Evolutionary conservation across 2,329 filamentous ascomycete species (phyloP), one percentile per base, ranked within the genome.

Genomic region (Thielaviopsis euricoi): DNA sequence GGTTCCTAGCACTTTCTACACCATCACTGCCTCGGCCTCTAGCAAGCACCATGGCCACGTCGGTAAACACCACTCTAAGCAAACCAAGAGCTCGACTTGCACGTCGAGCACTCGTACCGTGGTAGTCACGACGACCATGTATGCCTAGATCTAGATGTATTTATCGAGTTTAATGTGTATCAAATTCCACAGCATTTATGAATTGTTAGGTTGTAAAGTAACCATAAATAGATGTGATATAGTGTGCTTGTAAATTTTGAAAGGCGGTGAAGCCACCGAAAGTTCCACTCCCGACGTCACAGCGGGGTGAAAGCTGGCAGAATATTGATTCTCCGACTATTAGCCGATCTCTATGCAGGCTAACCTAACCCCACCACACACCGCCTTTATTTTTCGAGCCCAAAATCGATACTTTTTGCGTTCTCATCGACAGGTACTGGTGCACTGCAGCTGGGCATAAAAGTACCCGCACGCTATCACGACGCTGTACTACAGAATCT

Each of bases 281-380:
- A 40, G 29, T 52, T 19, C 55, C 49, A 52, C 50, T 53, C 52
- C 43, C 52, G 52, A 57, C 37, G 49, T 53, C 49, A 57, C 56
- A 23, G 56, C 56, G 56, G 56, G 56, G 56, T 53, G 50, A 40
- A 54, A 54, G n/a, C 23, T 26, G 25, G 6, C 25, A 29, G 17
- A 19, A 21, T 13, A 21, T 4, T 17, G n/a, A 53, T 53, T 15
- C 46, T 25, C 49, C 56, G 29, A 17, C 4, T n/a, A 57, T 26
- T 57, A 53, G 29, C 56, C 56, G 56, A 15, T 10, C 17, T 37
- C 10, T 15, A 9, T 21, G 51, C 26, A 40, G 46, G 37, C 17
- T 61, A 62, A 53, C 43, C 17, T 61, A 62, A 53, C 43, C 56
- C 26, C 61, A 62, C 54, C 59, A 62, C 43, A 53, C 60, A 52